A percentile compares a stretch with the other conserved stretches of the same genome.
Evolutionary conservation across 495 filamentous ascomycete species (phyloP).

Genomic region (Xanthoparmelia taractica): DNA sequence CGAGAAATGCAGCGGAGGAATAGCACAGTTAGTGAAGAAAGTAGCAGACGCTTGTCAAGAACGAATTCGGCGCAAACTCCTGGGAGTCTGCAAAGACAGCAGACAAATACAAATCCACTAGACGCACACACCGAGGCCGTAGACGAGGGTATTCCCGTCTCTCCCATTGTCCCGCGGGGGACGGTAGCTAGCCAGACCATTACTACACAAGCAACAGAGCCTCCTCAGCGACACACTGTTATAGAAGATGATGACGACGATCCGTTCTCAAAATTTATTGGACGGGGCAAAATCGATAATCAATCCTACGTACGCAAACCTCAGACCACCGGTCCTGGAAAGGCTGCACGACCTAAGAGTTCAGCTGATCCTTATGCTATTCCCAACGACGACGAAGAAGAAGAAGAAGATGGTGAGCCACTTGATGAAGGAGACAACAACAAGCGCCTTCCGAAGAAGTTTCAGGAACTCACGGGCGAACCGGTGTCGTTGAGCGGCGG

Average conservation of each 20-base stretch:
- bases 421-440: constrained; percentile 6
- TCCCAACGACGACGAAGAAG: constrained; percentile 19
- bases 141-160: constrained; percentile 15
- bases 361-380: constrained; percentile 15
- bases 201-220: not conserved
- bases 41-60: constrained; percentile 23
- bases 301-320: constrained; percentile 21
- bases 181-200: not conserved
- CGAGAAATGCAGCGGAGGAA: constrained; percentile 29
- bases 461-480: constrained; percentile 18
- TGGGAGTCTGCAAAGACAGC: constrained; percentile 17
- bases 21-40: constrained; percentile 27
- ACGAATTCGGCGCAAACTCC: constrained; percentile 21
- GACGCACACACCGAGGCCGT: constrained; percentile 20
- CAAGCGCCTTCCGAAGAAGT: constrained; percentile 23
- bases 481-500: constrained; percentile 12
- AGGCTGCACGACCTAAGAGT: not conserved
- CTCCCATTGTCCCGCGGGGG: not conserved
- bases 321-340: constrained; percentile 4
- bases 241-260: constrained; percentile 20
- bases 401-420: constrained; percentile 20
- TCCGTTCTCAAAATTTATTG: constrained; percentile 23
- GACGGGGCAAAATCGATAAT: constrained; percentile 27
- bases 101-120: constrained; percentile 19
- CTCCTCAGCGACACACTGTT: constrained; percentile 5